Base-by-base conservation (phyloP, 768 basidiomycete species). In the Termitomyces sp. region DNA sequence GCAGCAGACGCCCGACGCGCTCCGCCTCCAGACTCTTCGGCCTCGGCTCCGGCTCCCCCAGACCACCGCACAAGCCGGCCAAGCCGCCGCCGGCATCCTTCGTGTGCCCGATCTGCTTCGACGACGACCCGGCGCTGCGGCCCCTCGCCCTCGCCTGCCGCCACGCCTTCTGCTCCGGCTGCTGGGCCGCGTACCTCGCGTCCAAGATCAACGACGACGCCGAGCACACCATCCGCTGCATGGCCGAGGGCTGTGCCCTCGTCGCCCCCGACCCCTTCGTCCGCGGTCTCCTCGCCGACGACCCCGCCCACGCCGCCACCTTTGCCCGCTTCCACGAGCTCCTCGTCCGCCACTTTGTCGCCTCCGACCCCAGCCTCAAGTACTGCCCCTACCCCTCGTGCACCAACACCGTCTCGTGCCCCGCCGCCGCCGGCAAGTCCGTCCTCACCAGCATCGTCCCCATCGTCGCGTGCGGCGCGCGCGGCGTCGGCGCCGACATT, bases 371-470 rank as follows among this genome's bases (percentile, higher is more conserved):
- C 31, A 84, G 82, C 55, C 81, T 98, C 68, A 89, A 92, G 71
- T 99, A 91, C 78, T 99, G 97, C 69, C 97, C 97, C 3, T 94
- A 92, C 64, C 95, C 96, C 0, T 84, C 86, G 39, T 99, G 97
- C 79, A 89, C 93, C 39, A 87, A 92, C 70, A 94, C 95, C n/a
- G 87, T 98, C 47, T 88, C 90, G 41, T 98, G 95, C 73, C 81
- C 86, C 9, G 70, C 87, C n/a, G 92, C 91, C 0, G 81, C 93
- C 1, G 81, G 85, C 46, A 89, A 88, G 69, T 77, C 81, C 2
- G 81, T 88, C 56, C 77, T 97, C 33, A 80, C 87, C 54, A 84
- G 83, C 2, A 73, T 93, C 54, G 93, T 98, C 2, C 97, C 97
- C 1, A 95, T 84, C 31, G 96, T 98, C 9, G 80, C 80, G 22